Evolutionary conservation across 345 rosid genomes (phyloP), one percentile per base, ranked within the genome.

Genomic region (Melaleuca quinquenervia): DNA sequence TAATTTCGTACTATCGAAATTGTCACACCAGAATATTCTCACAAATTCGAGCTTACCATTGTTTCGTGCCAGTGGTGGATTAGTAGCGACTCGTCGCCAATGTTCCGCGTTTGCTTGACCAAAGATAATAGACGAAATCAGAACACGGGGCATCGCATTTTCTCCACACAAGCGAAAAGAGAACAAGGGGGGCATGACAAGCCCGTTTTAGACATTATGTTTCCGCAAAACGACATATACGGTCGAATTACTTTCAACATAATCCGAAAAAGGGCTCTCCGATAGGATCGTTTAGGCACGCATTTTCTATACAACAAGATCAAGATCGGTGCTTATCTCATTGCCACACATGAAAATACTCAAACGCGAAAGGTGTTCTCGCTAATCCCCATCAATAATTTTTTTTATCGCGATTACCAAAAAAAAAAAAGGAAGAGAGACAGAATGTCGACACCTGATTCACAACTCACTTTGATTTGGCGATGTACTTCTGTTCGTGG

Each of bases 1-100:
- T 32, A n/a, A 58, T 58, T 6, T n/a, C 9, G 0, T 12, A 32
- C 18, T 13, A 6, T n/a, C 0, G 9, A 0, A n/a, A 58, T 11
- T 2, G 3, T 56, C 1, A 6, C 16, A 11, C n/a, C 7, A 2
- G 0, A 11, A 56, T 6, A 1, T 7, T 9, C 64, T 11, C n/a
- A 5, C 15, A 26, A 26, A 56, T 11, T 11, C 0, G 16, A 26
- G 11, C n/a, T 56, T 56, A 26, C 15, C n/a, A 2, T 1, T 0
- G 1, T 0, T 26, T 5, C 16, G 15, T 2, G 15, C 26, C 24
- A 8, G 7, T 5, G 26, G n/a, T n/a, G 18, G 3, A n/a, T n/a
- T 8, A 14, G 8, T 0, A 5, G 1, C 3, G 16, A n/a, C 32
- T 58, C 18, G 3, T 12, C 32, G 2, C 12, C 16, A 14, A 12